Evolutionary conservation across 2,329 filamentous ascomycete genomes (phyloP).

Genomic region (Botryotinia narcissicola): DNA sequence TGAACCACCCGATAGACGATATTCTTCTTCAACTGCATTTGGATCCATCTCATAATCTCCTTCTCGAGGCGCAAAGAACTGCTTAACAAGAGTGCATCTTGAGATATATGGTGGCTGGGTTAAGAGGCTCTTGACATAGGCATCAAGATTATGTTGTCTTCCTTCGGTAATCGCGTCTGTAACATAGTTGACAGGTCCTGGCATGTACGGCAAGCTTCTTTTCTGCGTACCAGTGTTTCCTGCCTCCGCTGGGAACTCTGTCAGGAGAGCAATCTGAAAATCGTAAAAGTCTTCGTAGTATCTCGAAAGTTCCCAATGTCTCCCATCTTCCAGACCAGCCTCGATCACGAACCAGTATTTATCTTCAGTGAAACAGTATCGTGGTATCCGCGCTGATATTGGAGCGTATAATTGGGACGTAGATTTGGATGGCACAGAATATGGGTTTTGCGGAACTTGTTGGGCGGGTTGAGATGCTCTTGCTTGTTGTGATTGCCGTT

Average conservation of each 20-base stretch:
- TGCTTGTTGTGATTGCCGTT: slow-evolving; percentile 34
- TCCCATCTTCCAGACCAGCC: slow-evolving; percentile 82
- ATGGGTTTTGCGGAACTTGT: slow-evolving; percentile 35
- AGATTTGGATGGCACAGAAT: slow-evolving; percentile 43
- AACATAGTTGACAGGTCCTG: slow-evolving; percentile 93
- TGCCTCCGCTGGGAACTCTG: slow-evolving; percentile 87
- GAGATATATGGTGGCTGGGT: slow-evolving; percentile 81
- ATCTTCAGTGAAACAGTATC: slow-evolving; percentile 94
- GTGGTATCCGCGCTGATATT: slow-evolving; percentile 78
- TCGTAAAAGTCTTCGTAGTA: slow-evolving; percentile 99
- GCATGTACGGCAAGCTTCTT: slow-evolving; percentile 93
- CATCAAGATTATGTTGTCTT: slow-evolving; percentile 85
- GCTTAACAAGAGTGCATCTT: slow-evolving; percentile 77
- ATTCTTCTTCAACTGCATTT: slow-evolving; percentile 62
- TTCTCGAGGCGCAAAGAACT: slow-evolving; percentile 85
- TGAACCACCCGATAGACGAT: slow-evolving; percentile 69
- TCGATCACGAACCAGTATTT: slow-evolving; percentile 99
- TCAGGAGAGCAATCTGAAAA: slow-evolving; percentile 92
- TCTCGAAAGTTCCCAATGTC: slow-evolving; percentile 87
- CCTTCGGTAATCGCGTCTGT: slow-evolving; percentile 97
- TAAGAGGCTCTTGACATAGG: slow-evolving; percentile 91
- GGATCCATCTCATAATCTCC: slow-evolving; percentile 92
- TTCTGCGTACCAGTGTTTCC: slow-evolving; percentile 78
- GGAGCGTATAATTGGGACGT: slow-evolving; percentile 67
- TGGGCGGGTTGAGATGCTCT: slow-evolving; percentile 29